Conservation (phyloP, 306 rosid species). For the Carpinus fangiana region DNA sequence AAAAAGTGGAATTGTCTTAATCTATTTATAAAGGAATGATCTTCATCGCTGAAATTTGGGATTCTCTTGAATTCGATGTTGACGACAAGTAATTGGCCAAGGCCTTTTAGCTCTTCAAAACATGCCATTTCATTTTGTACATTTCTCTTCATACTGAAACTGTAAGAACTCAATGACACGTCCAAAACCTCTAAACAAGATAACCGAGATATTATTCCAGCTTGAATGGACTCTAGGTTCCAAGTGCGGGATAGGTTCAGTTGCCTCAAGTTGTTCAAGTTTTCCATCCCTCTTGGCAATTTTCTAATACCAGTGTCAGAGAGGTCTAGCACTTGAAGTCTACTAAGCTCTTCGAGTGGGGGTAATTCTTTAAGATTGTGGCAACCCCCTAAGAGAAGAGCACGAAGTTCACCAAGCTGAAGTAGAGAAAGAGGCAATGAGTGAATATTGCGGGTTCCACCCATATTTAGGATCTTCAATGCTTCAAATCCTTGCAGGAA, state of each 20-base stretch:
- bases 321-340: conserved; percentile 22
- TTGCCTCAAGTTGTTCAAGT: conserved; percentile 16
- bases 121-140: not conserved
- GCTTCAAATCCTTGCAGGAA: conserved; percentile 7
- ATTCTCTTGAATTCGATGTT: not conserved
- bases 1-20: no score
- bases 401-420: conserved; percentile 12
- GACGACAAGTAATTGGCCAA: conserved; percentile 2
- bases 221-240: conserved; percentile 2
- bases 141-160: not conserved
- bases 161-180: conserved; percentile 10
- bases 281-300: conserved; percentile 21
- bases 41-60: no score
- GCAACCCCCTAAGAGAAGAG: conserved; percentile 15
- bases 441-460: not conserved
- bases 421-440: conserved; percentile 10
- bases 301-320: conserved; percentile 12
- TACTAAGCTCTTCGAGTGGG: conserved; percentile 9
- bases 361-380: conserved; percentile 12
- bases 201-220: conserved; percentile 15
- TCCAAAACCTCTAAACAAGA: conserved; percentile 22
- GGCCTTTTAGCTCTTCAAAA: conserved; percentile 25
- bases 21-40: no score
- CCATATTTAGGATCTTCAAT: conserved; percentile 7
- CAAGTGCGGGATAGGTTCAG: conserved; percentile 18